These are phyloP conservation scores for Canavalia ensiformis DNA, from an alignment of 306 rosid species.

Conservation along the genomic window DNA sequence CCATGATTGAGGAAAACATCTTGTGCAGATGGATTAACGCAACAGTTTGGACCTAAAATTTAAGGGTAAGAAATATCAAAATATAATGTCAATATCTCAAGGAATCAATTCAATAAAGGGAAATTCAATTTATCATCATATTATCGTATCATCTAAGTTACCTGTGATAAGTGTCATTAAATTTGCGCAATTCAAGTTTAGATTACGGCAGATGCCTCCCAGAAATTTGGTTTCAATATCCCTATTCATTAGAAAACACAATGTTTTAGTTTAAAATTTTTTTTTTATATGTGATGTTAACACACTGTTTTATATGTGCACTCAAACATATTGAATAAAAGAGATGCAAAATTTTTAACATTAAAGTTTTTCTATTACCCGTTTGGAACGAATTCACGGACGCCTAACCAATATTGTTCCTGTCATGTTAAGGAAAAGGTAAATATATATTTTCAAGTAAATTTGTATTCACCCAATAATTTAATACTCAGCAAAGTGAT, in stretches of 20 bases:
- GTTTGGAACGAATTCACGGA: constrained; percentile 61
- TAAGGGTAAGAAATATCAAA: neutral
- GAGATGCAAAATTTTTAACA: too few relatives aligned
- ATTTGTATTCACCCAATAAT: neutral
- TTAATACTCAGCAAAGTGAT: neutral
- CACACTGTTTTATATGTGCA: too few relatives aligned
- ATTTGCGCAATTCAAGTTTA: constrained; percentile 59
- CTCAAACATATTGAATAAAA: too few relatives aligned
- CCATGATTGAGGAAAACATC: constrained; percentile 62
- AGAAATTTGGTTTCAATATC: constrained; percentile 43
- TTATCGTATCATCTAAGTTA: constrained; percentile 1
- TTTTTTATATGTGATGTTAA: neutral
- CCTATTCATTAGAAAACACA: constrained; percentile 49
- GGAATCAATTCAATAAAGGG: neutral
- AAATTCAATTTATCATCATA: neutral
- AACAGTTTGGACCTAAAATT: constrained; percentile 72
- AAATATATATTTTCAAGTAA: neutral
- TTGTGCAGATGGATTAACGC: constrained; percentile 56
- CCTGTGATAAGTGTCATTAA: constrained; percentile 66
- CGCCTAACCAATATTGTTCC: constrained; percentile 61
- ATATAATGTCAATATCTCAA: neutral
- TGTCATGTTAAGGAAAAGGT: constrained; percentile 43
- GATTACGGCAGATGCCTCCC: constrained; percentile 54
- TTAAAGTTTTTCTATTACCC: constrained; percentile 50
- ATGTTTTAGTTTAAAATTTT: neutral